Evolutionary conservation across 768 basidiomycete genomes (phyloP).

Genomic region (Lactarius sp.): DNA sequence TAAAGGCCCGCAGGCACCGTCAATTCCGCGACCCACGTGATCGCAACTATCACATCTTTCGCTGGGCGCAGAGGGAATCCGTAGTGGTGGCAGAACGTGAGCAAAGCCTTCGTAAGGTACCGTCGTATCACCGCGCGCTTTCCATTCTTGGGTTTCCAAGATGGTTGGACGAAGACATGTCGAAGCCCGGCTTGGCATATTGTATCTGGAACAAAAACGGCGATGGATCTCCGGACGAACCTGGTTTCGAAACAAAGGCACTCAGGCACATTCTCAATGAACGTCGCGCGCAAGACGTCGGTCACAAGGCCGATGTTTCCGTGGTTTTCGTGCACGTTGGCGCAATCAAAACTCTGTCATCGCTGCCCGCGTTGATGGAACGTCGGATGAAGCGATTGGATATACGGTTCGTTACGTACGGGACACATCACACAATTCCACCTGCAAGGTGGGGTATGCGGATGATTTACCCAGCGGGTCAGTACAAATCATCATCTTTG

Average conservation of each 20-base stretch:
- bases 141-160: constrained; percentile 19
- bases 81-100: neutral
- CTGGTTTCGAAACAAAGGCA: constrained; percentile 11
- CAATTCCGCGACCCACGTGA: constrained; percentile 12
- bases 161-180: constrained; percentile 20
- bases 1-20: constrained; percentile 30
- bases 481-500: constrained; percentile 23
- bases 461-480: constrained; percentile 67
- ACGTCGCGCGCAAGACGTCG: constrained; percentile 15
- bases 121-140: constrained; percentile 21
- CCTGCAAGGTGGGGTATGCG: constrained; percentile 54
- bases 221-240: constrained; percentile 10
- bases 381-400: constrained; percentile 43
- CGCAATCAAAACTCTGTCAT: constrained; percentile 45
- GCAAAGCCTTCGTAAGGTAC: constrained; percentile 5
- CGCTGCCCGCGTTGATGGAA: constrained; percentile 45
- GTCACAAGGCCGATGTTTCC: constrained; percentile 36
- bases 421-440: constrained; percentile 52
- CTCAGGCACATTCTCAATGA: constrained; percentile 16
- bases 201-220: constrained; percentile 23
- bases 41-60: constrained; percentile 1
- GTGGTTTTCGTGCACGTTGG: constrained; percentile 65
- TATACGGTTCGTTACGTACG: constrained; percentile 63
- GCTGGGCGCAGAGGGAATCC: neutral
- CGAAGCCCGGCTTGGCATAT: constrained; percentile 1